A percentile compares a stretch with the other conserved stretches of the same genome.
Evolutionary conservation across 805 yeast species (phyloP).

Genomic region (Huiozyma naganishii): DNA sequence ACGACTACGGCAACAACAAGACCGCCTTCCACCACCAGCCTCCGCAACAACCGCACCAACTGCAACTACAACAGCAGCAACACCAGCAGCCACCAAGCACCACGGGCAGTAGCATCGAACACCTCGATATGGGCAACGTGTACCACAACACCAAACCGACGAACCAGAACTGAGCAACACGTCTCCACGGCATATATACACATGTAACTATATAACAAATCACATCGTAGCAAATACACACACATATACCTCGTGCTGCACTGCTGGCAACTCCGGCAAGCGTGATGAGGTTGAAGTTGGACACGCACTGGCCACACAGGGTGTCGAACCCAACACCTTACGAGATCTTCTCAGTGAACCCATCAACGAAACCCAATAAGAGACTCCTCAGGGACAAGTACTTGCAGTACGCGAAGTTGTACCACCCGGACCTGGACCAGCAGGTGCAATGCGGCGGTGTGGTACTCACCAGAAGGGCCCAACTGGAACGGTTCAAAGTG

Average conservation of each 20-base stretch:
- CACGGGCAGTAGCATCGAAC: too few species aligned
- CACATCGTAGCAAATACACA: too few species aligned
- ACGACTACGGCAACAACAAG: neutral
- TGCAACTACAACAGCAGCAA: neutral
- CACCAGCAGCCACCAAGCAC: neutral
- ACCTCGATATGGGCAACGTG: too few species aligned
- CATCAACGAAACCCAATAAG: slow-evolving; percentile 13
- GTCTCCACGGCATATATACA: too few species aligned
- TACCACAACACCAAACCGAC: too few species aligned
- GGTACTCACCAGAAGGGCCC: slow-evolving; percentile 21
- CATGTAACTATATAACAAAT: too few species aligned
- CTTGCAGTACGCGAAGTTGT: slow-evolving; percentile 54
- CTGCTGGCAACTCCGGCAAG: too few species aligned
- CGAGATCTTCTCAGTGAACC: slow-evolving; percentile 44
- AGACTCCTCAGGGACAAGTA: slow-evolving; percentile 38
- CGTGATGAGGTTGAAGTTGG: neutral
- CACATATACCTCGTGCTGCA: too few species aligned
- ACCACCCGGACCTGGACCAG: slow-evolving; percentile 61
- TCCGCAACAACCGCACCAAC: neutral
- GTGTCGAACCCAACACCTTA: slow-evolving; percentile 61
- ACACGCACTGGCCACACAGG: slow-evolving; percentile 43
- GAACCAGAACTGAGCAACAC: too few species aligned
- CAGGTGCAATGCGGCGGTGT: neutral
- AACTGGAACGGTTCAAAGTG: slow-evolving; percentile 37
- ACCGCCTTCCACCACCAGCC: neutral